Conservation (phyloP, 352 stramenopile genomes). For the Pythium dissimile region DNA sequence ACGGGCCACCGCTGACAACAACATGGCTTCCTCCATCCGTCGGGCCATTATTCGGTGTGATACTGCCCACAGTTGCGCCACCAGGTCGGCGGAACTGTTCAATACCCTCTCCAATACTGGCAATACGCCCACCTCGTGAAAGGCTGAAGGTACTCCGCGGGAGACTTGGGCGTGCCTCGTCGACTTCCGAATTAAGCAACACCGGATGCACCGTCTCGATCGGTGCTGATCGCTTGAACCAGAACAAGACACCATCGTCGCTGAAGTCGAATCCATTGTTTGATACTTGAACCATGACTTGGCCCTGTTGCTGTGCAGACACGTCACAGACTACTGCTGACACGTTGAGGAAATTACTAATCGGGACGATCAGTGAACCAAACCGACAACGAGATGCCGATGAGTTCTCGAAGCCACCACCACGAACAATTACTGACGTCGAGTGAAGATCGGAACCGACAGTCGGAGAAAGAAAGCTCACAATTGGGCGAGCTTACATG, state of each 20-base stretch:
- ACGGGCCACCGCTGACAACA: slow-evolving; percentile 11
- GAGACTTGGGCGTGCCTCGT: too few relatives aligned
- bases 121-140: too few relatives aligned
- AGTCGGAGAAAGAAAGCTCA: slow-evolving; percentile 8
- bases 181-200: not conserved
- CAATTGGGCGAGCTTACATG: slow-evolving; percentile 14
- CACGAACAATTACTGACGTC: slow-evolving; percentile 1
- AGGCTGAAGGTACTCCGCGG: too few relatives aligned
- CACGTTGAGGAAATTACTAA: slow-evolving; percentile 3
- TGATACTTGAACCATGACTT: slow-evolving; percentile 6
- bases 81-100: too few relatives aligned
- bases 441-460: not conserved
- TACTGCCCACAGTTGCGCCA: not conserved
- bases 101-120: too few relatives aligned
- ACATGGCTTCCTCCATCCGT: slow-evolving; percentile 10
- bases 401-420: slow-evolving; percentile 10
- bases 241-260: not conserved
- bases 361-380: not conserved
- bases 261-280: slow-evolving; percentile 15
- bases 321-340: slow-evolving; percentile 10
- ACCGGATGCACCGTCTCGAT: not conserved
- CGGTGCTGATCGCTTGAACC: not conserved
- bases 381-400: slow-evolving; percentile 11
- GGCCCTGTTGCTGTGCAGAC: not conserved
- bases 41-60: slow-evolving; percentile 6